Evolutionary conservation across 2,329 filamentous ascomycete species (phyloP), one percentile per base, ranked within the genome.

Genomic region (Mollisiaceae sp.): DNA sequence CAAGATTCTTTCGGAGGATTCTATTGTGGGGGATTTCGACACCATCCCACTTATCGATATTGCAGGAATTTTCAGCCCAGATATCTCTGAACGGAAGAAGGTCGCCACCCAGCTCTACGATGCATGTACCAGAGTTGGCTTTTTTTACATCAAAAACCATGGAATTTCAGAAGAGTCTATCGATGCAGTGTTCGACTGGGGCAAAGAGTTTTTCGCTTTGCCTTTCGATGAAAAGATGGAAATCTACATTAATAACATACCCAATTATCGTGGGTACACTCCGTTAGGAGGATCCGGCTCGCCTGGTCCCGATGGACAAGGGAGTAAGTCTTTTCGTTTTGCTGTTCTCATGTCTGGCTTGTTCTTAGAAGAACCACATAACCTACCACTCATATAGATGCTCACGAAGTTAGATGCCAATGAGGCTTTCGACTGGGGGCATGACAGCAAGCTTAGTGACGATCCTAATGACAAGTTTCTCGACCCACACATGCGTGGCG

Each of bases 91-190:
- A 2, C 73, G 76, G 0, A 74, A 76, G 35, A 62, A 62, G 14
- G 68, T 78, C 8, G 78, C 78, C 0, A 41, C 64, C 0, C 58
- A 74, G 35, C 71, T 80, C 1, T 73, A 72, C 38, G 63, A 72
- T 14, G 78, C 78, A 0, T 75, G 76, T 0, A 70, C 75, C 32
- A 74, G 70, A 11, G 77, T 75, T 0, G 78, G 77, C 1, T 79
- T 79, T 67, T 79, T 79, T 65, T 79, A 79, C 57, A 69, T 78
- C 57, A 69, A 73, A 57, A 77, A 77, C 22, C 64, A 68, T 62
- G 66, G 60, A 4, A 67, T 82, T 79, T 69, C 82, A 78, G 70
- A 82, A 81, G 0, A 79, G 77, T 62, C 81, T 78, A 15, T 71
- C 71, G 71, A 78, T 81, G 43, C 79, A 76, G 63, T 80, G 75